These are phyloP conservation scores for Paramyrothecium roridum DNA, from an alignment of 2,329 filamentous ascomycete species.

Conservation along the genomic window DNA sequence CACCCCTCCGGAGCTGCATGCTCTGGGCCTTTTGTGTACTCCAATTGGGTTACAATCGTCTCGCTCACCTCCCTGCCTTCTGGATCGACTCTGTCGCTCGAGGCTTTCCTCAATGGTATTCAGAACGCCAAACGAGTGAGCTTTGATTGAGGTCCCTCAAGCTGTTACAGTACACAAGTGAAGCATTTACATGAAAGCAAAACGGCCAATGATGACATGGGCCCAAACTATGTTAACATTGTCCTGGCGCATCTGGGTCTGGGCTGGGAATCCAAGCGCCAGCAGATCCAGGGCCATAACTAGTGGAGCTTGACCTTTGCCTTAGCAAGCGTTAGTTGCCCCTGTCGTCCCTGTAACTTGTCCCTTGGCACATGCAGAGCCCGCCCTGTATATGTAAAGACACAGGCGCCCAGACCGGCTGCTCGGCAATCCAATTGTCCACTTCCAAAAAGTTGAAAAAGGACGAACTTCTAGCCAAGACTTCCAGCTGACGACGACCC, in stretches of 20 bases:
- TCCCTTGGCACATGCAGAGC: background rate
- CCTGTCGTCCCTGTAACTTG: background rate
- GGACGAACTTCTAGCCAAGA: too few relatives aligned
- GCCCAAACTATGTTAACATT: background rate
- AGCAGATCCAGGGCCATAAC: background rate
- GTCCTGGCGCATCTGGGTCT: background rate
- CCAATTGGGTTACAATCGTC: too few relatives aligned
- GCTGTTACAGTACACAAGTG: too few relatives aligned
- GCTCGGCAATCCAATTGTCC: background rate
- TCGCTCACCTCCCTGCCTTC: background rate
- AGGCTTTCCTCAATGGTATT: background rate
- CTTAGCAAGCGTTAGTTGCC: background rate
- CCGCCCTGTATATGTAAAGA: background rate
- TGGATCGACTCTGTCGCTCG: background rate
- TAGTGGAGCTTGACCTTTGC: background rate
- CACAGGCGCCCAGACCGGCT: background rate
- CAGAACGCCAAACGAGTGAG: too few relatives aligned
- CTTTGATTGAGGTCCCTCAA: too few relatives aligned
- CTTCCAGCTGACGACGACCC: background rate
- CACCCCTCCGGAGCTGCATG: background rate
- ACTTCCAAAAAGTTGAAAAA: background rate
- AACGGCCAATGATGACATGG: background rate
- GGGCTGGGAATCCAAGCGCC: background rate
- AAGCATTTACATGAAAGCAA: too few relatives aligned
- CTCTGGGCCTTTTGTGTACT: background rate